Base-by-base conservation (phyloP, 768 basidiomycete species). In the Suillus placidus region DNA sequence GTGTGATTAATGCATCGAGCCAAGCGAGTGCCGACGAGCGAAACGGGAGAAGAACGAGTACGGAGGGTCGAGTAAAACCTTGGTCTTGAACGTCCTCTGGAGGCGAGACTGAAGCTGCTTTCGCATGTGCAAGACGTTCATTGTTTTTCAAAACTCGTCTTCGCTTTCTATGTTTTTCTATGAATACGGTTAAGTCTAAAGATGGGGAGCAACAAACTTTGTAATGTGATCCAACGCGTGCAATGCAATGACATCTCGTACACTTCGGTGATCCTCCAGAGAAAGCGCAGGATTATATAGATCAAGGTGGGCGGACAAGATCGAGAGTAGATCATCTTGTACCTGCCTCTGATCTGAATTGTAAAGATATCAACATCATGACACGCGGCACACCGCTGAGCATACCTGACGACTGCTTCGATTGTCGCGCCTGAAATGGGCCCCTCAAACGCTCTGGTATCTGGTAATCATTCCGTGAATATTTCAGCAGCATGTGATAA, bases 51-150 rank as follows among this genome's bases (percentile, higher is more conserved):
- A 99, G 87, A 68, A 99, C 80, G 55, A 99, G 91, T 35, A 97
- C 82, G 23, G 97, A 95, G 12, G 97, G 97, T 6, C 97, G 92
- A 8, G 96, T 97, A 79, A 98, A 99, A 34, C 97, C 97, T 83
- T 99, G 97, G 73, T 99, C 97, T 79, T 94, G 93, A 16, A 93
- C 84, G 66, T 93, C 88, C 77, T 90, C 87, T 2, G 89, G 88
- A 2, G 85, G 82, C 30, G 87, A 80, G 8, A 80, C 78, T 60
- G 83, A 80, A 18, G 83, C 74, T 75, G 92, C 90, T 12, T 84
- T 77, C 12, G 88, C 87, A 68, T 89, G 86, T 0, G 92, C 83
- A n/a, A 98, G 83, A 47, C 91, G 92, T 68, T 97, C 94, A 71
- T 98, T 99, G 77, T 96, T 98, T 77, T 96, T 96, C 2, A 98